A percentile compares a stretch with the other conserved stretches of the same genome.
These are phyloP conservation scores for Bolboschoenoplectus hybrid DNA, from an alignment of 202 grass and related monocot genomes.

Conservation along the genomic window DNA sequence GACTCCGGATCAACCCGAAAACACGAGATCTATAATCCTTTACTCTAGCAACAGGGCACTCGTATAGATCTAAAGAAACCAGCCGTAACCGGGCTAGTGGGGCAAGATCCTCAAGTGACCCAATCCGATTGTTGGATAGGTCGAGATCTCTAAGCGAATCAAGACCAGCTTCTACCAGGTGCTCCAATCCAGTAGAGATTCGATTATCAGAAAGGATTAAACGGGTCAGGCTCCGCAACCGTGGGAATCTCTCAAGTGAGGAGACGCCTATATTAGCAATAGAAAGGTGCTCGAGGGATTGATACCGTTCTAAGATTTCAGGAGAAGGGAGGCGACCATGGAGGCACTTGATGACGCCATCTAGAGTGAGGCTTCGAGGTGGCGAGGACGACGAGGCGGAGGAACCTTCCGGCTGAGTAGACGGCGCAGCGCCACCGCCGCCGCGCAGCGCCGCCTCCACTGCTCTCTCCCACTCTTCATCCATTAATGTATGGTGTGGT, in stretches of 20 bases:
- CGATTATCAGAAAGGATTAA: conserved; percentile 94
- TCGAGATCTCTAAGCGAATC: conserved; percentile 79
- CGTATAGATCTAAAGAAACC: conserved; percentile 89
- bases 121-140: conserved; percentile 93
- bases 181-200: conserved; percentile 82
- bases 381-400: conserved; percentile 46
- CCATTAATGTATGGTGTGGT: conserved; percentile 49
- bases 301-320: conserved; percentile 74
- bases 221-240: conserved; percentile 74
- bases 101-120: conserved; percentile 68
- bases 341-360: conserved; percentile 86
- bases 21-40: conserved; percentile 94
- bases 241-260: conserved; percentile 80
- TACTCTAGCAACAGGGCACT: conserved; percentile 82
- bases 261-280: conserved; percentile 82
- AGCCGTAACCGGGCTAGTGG: conserved; percentile 74
- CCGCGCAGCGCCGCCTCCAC: conserved; percentile 77
- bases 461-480: conserved; percentile 90
- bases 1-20: conserved; percentile 78
- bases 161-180: conserved; percentile 75
- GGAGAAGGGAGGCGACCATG: conserved; percentile 75
- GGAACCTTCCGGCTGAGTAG: neutral
- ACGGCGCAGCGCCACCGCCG: conserved; percentile 40
- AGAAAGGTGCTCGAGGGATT: conserved; percentile 83
- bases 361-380: conserved; percentile 75